phyloP scores from a whole-genome alignment of 257 asterid species.

The Misopates orontium region DNA sequence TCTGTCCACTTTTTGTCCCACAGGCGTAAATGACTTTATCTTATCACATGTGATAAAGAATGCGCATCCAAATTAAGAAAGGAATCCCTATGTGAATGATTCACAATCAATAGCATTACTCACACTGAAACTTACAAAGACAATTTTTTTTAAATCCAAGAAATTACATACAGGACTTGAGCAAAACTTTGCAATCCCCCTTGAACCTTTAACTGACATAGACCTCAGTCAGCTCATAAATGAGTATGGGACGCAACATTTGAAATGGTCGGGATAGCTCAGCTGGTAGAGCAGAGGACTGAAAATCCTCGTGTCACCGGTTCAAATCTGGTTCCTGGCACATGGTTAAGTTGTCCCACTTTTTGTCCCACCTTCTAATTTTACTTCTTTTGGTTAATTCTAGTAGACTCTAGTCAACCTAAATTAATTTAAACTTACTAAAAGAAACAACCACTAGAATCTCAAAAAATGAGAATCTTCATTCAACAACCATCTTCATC shows the following conservation, averaged over 20 bases:
- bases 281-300: constrained; percentile 10
- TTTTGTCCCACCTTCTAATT: too few relatives aligned
- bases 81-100: constrained; percentile 7
- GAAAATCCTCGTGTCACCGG: constrained; percentile 22
- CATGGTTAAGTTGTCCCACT: background rate
- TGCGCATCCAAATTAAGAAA: constrained; percentile 19
- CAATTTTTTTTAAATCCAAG: too few relatives aligned
- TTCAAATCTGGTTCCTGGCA: constrained; percentile 20
- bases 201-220: background rate
- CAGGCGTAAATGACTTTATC: too few relatives aligned
- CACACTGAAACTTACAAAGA: background rate
- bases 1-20: too few relatives aligned
- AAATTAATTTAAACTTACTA: too few relatives aligned
- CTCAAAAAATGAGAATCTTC: too few relatives aligned
- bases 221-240: background rate
- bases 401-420: too few relatives aligned
- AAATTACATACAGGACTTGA: too few relatives aligned
- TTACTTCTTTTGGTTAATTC: too few relatives aligned
- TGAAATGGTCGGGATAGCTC: constrained; percentile 1
- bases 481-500: too few relatives aligned
- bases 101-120: constrained; percentile 15
- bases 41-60: too few relatives aligned
- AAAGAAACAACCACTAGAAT: too few relatives aligned
- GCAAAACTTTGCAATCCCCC: background rate
- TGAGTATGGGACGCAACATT: background rate